These are phyloP conservation scores for Albophoma yamanashiensis DNA, from an alignment of 2,329 filamentous ascomycete genomes.

Conservation along the genomic window DNA sequence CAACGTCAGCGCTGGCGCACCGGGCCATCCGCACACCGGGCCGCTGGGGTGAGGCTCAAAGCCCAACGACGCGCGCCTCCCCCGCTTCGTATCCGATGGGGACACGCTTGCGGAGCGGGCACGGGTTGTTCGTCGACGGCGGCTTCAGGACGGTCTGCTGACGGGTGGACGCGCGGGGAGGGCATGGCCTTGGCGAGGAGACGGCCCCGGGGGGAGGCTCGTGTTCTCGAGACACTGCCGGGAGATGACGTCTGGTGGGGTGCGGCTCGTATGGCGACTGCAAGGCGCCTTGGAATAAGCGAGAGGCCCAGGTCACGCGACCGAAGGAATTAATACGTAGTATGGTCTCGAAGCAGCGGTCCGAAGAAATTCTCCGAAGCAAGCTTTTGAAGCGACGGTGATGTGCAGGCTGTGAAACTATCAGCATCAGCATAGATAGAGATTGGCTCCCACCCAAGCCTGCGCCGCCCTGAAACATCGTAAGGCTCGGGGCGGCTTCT, in stretches of 20 bases:
- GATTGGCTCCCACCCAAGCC: not conserved
- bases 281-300: not conserved
- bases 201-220: not conserved
- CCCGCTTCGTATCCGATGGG: not conserved
- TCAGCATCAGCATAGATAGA: not conserved
- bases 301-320: not conserved
- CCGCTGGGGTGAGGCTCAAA: not conserved
- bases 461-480: too few relatives aligned
- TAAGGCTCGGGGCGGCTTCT: not conserved
- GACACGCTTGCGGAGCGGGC: not conserved
- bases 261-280: not conserved
- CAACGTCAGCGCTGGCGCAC: not conserved
- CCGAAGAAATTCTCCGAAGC: not conserved
- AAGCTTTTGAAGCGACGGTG: not conserved
- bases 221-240: not conserved
- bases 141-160: not conserved
- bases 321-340: too few relatives aligned
- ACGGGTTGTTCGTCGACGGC: not conserved
- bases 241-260: not conserved
- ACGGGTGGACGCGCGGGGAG: not conserved
- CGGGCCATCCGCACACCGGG: not conserved
- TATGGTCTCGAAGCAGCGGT: not conserved
- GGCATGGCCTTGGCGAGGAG: not conserved
- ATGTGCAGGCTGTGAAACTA: not conserved
- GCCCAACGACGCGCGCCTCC: not conserved